Evolutionary conservation across 2,329 filamentous ascomycete genomes (phyloP).

Genomic region (Monosporascus sp.): DNA sequence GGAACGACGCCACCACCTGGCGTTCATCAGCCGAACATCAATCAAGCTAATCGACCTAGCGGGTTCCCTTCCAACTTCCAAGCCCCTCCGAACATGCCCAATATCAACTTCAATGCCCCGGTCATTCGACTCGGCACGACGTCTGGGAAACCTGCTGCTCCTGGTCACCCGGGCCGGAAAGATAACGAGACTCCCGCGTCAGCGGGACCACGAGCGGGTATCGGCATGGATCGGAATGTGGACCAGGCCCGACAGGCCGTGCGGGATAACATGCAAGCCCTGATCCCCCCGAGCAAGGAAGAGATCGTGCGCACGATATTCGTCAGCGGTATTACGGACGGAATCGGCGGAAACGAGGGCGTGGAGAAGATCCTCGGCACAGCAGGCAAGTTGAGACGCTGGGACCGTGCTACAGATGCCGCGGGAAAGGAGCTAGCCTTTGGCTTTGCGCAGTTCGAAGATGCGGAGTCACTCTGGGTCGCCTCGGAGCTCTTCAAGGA

Average conservation of each 20-base stretch:
- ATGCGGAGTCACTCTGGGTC: constrained; percentile 78
- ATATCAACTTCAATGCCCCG: constrained; percentile 96
- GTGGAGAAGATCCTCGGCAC: constrained; percentile 72
- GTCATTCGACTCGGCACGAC: constrained; percentile 89
- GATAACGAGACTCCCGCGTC: constrained; percentile 38
- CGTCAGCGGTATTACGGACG: constrained; percentile 77
- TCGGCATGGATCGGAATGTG: constrained; percentile 58
- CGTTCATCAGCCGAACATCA: constrained; percentile 67
- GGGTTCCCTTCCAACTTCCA: constrained; percentile 80
- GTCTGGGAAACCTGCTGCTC: constrained; percentile 53
- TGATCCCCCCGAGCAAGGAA: constrained; percentile 79
- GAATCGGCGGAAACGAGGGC: constrained; percentile 68
- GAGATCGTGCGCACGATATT: constrained; percentile 91
- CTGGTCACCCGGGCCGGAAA: constrained; percentile 36
- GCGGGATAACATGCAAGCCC: constrained; percentile 63
- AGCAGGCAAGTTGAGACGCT: constrained; percentile 76
- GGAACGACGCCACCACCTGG: constrained; percentile 75
- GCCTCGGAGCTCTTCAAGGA: constrained; percentile 82
- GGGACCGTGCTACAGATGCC: constrained; percentile 73
- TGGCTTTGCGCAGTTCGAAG: constrained; percentile 93
- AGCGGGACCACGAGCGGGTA: constrained; percentile 39
- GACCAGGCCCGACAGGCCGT: constrained; percentile 64
- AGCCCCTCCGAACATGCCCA: constrained; percentile 84
- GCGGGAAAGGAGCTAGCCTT: constrained; percentile 69
- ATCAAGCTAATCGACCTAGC: constrained; percentile 74